Evolutionary conservation across 2,329 filamentous ascomycete genomes (phyloP), one percentile per base, ranked within the genome.

Genomic region (Cordyceps cateniannulata): DNA sequence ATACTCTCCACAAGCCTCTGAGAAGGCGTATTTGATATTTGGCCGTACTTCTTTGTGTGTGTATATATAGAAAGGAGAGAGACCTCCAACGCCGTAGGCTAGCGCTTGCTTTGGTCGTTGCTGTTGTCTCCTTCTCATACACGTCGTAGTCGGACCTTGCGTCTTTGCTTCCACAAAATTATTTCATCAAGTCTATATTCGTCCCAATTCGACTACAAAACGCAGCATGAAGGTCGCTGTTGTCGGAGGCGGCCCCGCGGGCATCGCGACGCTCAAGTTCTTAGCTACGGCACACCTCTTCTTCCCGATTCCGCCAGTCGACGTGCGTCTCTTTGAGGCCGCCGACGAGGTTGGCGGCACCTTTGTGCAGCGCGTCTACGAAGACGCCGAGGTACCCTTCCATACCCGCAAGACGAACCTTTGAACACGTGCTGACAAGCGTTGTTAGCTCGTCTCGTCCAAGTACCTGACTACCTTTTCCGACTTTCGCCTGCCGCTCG

Each of bases 391-490:
- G 67, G 73, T 73, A 45, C 18, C 4, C 18, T 10, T 8, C 12
- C 5, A 14, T 9, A 14, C 3, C 55, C 14, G 0, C 40, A 8
- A 8, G 5, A 9, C 18, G 7, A 16, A 3, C 42, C 9, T 25
- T n/a, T 29, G 10, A 4, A 10, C 25, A 47, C 10, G 10, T 16
- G 14, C 12, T 14, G 7, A 22, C 24, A 25, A 18, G 20, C n/a
- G 16, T 9, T 9, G 25, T 14, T 47, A 76, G 74, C 72, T 80
- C 1, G 79, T 81, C 1, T 79, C 76, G 1, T 80, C 78, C 3
- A 80, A 79, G 63, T 78, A 80, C 48, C 70, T 82, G 9, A 81
- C 79, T 0, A 69, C 75, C 20, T 82, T 81, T 63, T 81, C 79
- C 1, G 79, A 81, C 63, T 79, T 78, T 62, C 74, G 79, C 1